Conservation (phyloP, 805 yeast species). For the Yamadazyma takamatsuzukensis region DNA sequence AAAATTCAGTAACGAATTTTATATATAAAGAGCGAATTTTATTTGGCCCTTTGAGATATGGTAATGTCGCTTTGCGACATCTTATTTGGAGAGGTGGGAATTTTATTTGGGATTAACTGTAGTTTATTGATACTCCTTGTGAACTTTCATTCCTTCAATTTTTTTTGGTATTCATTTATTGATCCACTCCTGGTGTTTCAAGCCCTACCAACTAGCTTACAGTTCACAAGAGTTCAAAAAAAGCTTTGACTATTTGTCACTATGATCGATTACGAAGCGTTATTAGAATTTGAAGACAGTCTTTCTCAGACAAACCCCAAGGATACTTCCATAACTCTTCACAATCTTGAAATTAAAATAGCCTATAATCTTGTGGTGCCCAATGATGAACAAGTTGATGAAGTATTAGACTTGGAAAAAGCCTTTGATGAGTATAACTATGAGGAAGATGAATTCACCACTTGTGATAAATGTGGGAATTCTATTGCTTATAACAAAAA, state of each 20-base stretch:
- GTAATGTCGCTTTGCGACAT: too few species aligned
- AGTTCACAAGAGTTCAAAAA: too few species aligned
- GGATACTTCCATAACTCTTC: constrained; percentile 17
- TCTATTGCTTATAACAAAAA: constrained; percentile 15
- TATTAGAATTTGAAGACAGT: constrained; percentile 35
- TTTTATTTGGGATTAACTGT: too few species aligned
- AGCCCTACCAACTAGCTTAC: too few species aligned
- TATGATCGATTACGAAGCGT: constrained; percentile 22
- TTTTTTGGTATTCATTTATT: too few species aligned
- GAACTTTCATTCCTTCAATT: too few species aligned
- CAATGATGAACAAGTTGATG: constrained; percentile 3
- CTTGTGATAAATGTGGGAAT: constrained; percentile 29
- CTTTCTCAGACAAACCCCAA: constrained; percentile 16
- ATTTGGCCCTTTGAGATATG: too few species aligned
- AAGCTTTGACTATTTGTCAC: too few species aligned
- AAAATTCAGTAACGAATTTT: too few species aligned
- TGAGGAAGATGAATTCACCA: constrained; percentile 28
- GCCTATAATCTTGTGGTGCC: constrained; percentile 18
- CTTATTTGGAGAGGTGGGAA: too few species aligned
- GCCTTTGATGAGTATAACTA: constrained; percentile 18
- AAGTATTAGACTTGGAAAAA: constrained; percentile 8
- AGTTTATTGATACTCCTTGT: too few species aligned
- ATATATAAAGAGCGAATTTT: too few species aligned
- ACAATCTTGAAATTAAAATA: constrained; percentile 24
- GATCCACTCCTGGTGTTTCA: neutral